Evolutionary conservation across 495 filamentous ascomycete species (phyloP), one percentile per base, ranked within the genome.

Genomic region (Delitschia confertaspora): DNA sequence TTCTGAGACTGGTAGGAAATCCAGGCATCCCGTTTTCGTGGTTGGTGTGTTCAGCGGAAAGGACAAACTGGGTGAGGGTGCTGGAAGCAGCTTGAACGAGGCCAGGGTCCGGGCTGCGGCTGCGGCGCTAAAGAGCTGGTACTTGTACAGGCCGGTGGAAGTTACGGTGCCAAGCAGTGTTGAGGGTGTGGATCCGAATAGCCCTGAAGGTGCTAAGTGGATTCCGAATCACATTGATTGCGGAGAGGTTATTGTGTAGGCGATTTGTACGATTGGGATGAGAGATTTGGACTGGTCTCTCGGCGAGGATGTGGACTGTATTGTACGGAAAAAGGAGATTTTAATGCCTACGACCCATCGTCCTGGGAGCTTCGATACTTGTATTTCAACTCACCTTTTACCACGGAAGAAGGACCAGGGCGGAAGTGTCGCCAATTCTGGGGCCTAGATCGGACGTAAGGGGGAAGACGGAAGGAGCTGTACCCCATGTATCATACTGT

Each of bases 31-130:
- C 6, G 91, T 96, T 25, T 96, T 84, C 56, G 76, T 94, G n/a
- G 86, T 98, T 10, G 93, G 89, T 18, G 85, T 96, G 42, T 98
- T 79, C 68, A 84, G 79, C 29, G 93, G 89, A 16, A 64, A 72
- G 43, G 87, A 96, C 57, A 83, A 85, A 72, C 69, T 98, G 34
- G 88, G 91, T 39, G 89, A 96, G 65, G 93, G 78, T 22, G 67
- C 76, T 44, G 91, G 81, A 25, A 63, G 75, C 36, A 84, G 72
- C 65, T 67, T 96, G 44, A 64, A 83, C 42, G 76, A 85, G 61
- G 89, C 84, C 40, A 77, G 84, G 51, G 69, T 71, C 32, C 71
- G 83, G 57, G 91, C 91, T 10, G 74, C 86, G 29, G 83, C 89
- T 33, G 76, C 81, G 38, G 78, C 89, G 13, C 67, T 98, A 53